These are phyloP conservation scores for Penicillium diatomitis DNA, from an alignment of 495 filamentous ascomycete genomes.

Conservation along the genomic window DNA sequence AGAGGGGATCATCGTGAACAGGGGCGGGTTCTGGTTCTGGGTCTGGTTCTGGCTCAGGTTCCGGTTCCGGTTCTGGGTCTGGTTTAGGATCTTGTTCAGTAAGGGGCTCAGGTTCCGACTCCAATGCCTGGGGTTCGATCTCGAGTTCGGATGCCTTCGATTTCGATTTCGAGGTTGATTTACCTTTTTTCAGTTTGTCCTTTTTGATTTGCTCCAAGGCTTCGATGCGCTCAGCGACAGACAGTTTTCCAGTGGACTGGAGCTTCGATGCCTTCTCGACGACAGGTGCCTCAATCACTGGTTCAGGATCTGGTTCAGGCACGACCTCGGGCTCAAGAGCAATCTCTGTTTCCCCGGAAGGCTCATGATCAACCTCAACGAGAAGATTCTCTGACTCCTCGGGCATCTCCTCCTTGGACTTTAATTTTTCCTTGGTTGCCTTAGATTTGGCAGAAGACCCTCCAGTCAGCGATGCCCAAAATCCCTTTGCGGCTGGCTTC, in stretches of 20 bases:
- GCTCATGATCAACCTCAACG: slow-evolving; percentile 27
- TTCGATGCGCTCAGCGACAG: slow-evolving; percentile 41
- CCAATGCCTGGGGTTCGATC: slow-evolving; percentile 1
- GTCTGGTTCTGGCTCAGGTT: slow-evolving; percentile 20
- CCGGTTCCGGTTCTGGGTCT: slow-evolving; percentile 16
- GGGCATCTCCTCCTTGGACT: slow-evolving; percentile 17
- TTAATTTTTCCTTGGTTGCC: slow-evolving; percentile 21
- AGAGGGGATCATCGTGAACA: slow-evolving; percentile 29
- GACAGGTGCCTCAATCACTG: slow-evolving; percentile 2
- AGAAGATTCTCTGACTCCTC: slow-evolving; percentile 14
- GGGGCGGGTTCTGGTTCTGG: slow-evolving; percentile 17
- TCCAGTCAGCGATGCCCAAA: slow-evolving; percentile 38
- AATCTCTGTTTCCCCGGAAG: slow-evolving; percentile 14
- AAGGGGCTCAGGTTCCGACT: slow-evolving; percentile 5
- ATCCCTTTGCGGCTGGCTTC: slow-evolving; percentile 27
- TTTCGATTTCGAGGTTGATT: slow-evolving; percentile 21
- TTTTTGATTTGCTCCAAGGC: slow-evolving; percentile 35
- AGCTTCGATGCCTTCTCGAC: slow-evolving; percentile 29
- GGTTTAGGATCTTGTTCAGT: slow-evolving; percentile 16
- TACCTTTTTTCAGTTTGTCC: slow-evolving; percentile 31
- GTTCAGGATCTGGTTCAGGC: slow-evolving; percentile 20
- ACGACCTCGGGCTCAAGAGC: slow-evolving; percentile 27
- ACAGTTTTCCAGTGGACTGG: slow-evolving; percentile 32
- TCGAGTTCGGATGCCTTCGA: slow-evolving; percentile 9
- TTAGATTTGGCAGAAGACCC: slow-evolving; percentile 21